Evolutionary conservation across 148 eudicot genomes (phyloP).

Genomic region (Cornus controversa): DNA sequence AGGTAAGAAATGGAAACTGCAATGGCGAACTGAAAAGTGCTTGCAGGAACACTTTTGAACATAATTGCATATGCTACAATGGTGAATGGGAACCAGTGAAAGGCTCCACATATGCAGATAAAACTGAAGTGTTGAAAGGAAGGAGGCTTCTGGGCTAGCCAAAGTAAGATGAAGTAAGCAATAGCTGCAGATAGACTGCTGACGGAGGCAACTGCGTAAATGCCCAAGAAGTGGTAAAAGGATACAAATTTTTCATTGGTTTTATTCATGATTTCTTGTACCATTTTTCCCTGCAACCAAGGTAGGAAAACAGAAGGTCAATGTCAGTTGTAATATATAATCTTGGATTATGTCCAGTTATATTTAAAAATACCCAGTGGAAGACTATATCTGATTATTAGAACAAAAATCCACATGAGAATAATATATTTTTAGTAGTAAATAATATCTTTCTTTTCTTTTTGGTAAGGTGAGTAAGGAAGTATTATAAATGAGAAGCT

Average conservation of each 20-base stretch:
- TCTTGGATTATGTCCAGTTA: neutral
- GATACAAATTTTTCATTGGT: neutral
- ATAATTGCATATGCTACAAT: neutral
- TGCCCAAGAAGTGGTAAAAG: neutral
- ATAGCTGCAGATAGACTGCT: neutral
- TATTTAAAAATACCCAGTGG: neutral
- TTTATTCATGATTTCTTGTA: neutral
- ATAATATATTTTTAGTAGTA: too few relatives aligned
- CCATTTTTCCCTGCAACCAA: slow-evolving; percentile 9
- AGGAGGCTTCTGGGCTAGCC: neutral
- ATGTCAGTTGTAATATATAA: neutral
- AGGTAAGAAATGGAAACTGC: neutral
- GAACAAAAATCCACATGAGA: neutral
- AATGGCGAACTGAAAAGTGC: neutral
- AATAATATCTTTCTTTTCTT: neutral
- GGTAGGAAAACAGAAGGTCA: neutral
- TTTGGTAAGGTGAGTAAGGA: too few relatives aligned
- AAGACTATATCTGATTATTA: neutral
- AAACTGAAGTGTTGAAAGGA: neutral
- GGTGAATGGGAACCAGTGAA: slow-evolving; percentile 1
- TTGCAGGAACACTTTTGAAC: neutral
- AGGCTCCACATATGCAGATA: neutral
- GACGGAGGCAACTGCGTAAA: neutral
- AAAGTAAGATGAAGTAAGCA: neutral
- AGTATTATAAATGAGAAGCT: too few relatives aligned